Conservation (phyloP, 1,139 yeast genomes). For the Pichia sp. region DNA sequence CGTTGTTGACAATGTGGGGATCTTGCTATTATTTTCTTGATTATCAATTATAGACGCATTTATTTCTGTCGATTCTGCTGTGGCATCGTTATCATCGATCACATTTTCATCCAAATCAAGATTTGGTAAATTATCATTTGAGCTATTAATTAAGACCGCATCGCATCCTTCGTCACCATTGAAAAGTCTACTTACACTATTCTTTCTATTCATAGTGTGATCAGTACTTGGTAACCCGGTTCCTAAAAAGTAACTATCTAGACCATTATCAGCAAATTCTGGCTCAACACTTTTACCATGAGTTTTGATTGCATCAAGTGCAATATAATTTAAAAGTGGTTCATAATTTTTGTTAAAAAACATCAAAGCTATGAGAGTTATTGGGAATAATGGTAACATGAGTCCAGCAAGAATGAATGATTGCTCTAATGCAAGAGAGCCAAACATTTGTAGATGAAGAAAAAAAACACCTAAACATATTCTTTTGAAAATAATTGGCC, state of each 20-base stretch:
- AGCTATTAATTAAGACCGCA: constrained; percentile 12
- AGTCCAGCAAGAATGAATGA: constrained; percentile 47
- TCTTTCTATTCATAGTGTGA: constrained; percentile 8
- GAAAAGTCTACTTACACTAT: constrained; percentile 10
- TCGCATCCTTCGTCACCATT: constrained; percentile 16
- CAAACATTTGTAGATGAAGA: constrained; percentile 63
- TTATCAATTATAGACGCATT: background rate
- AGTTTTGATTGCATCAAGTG: constrained; percentile 51
- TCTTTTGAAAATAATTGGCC: constrained; percentile 61
- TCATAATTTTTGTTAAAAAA: constrained; percentile 55
- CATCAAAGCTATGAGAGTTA: constrained; percentile 44
- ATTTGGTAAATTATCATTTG: constrained; percentile 1
- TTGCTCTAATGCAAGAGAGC: constrained; percentile 59
- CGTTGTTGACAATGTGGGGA: background rate
- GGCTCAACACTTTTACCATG: constrained; percentile 27
- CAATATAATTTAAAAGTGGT: constrained; percentile 56
- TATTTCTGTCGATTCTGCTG: background rate
- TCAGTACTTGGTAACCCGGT: constrained; percentile 2
- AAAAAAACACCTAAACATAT: constrained; percentile 52
- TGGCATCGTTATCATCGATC: background rate
- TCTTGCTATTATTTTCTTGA: background rate
- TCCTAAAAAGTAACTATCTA: constrained; percentile 8
- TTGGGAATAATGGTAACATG: constrained; percentile 46
- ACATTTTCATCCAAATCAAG: background rate
- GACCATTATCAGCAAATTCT: constrained; percentile 18